Conservation (phyloP, 768 basidiomycete genomes). For the Tulasnella sp. region DNA sequence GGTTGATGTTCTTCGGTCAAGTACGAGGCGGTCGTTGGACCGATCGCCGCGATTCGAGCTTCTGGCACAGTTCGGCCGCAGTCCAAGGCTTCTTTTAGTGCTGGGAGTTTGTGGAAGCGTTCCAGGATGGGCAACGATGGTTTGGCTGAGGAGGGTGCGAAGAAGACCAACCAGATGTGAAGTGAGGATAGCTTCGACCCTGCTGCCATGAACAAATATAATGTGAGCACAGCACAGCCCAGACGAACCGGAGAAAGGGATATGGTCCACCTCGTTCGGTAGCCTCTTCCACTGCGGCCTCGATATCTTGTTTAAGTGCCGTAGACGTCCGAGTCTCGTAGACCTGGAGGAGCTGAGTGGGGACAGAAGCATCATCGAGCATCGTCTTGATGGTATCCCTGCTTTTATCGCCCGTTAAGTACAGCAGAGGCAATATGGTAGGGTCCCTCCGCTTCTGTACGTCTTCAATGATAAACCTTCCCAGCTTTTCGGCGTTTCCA, state of each 20-base stretch:
- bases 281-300: not conserved
- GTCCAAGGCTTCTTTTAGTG: not conserved
- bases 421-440: constrained; percentile 39
- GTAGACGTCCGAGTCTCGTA: not conserved
- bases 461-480: constrained; percentile 44
- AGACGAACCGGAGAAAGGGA: no score
- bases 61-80: not conserved
- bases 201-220: no score
- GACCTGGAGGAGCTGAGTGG: not conserved
- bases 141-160: constrained; percentile 62
- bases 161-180: constrained; percentile 55
- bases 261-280: not conserved
- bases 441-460: constrained; percentile 8
- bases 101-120: constrained; percentile 35
- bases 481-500: constrained; percentile 62
- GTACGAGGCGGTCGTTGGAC: constrained; percentile 51
- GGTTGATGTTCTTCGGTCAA: constrained; percentile 35
- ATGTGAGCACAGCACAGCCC: no score
- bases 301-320: not conserved
- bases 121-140: constrained; percentile 43
- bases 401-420: constrained; percentile 83
- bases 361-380: not conserved
- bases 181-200: no score
- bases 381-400: constrained; percentile 4
- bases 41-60: constrained; percentile 48